Conservation (phyloP, 495 filamentous ascomycete species). For the Bacidia rubella region DNA sequence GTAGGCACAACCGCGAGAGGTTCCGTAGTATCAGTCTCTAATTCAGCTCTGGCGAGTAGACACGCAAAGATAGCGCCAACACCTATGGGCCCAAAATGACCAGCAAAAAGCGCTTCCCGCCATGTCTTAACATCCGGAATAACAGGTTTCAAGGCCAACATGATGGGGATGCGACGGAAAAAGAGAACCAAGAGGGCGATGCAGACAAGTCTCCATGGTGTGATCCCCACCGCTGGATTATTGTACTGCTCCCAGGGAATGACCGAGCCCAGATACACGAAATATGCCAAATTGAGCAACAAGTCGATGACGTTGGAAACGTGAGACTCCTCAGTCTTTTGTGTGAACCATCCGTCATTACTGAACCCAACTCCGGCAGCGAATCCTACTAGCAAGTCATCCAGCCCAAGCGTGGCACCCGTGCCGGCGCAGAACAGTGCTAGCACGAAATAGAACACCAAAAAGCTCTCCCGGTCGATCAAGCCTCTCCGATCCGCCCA, state of each 20-base stretch:
- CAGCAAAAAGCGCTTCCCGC: slow-evolving; percentile 95
- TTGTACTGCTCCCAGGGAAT: slow-evolving; percentile 91
- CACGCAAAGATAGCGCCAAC: slow-evolving; percentile 95
- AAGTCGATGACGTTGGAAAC: slow-evolving; percentile 99
- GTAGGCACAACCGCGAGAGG: slow-evolving; percentile 44
- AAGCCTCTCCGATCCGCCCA: slow-evolving; percentile 70
- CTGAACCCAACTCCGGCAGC: slow-evolving; percentile 92
- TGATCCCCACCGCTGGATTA: slow-evolving; percentile 49
- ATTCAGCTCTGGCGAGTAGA: slow-evolving; percentile 77
- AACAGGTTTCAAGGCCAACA: slow-evolving; percentile 80
- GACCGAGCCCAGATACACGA: slow-evolving; percentile 94
- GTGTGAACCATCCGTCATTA: slow-evolving; percentile 97
- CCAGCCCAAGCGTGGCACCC: slow-evolving; percentile 80
- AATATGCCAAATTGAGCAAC: slow-evolving; percentile 91
- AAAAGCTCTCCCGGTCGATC: slow-evolving; percentile 92
- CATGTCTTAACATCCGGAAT: slow-evolving; percentile 98
- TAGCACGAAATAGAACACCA: slow-evolving; percentile 97
- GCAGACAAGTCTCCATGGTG: slow-evolving; percentile 78
- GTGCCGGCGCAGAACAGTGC: slow-evolving; percentile 95
- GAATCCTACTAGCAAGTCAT: slow-evolving; percentile 96
- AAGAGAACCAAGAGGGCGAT: slow-evolving; percentile 86
- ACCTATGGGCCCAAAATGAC: slow-evolving; percentile 96
- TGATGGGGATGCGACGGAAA: slow-evolving; percentile 92
- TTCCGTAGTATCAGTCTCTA: slow-evolving; percentile 59
- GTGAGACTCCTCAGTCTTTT: slow-evolving; percentile 96